Conservation (phyloP, 2,329 filamentous ascomycete species). For the Alternaria longipes region DNA sequence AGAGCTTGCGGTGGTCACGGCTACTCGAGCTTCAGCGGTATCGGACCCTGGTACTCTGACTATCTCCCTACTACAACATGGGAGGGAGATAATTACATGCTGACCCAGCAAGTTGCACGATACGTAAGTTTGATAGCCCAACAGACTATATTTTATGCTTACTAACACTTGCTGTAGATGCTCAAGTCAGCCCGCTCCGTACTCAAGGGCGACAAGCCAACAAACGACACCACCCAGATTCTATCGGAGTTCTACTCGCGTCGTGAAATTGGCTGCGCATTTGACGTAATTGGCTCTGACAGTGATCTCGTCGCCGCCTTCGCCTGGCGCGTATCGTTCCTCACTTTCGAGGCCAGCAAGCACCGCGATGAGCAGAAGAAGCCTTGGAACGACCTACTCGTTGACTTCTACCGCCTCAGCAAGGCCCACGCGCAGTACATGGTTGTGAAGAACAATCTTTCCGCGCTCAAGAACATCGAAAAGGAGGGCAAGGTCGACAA, state of each 20-base stretch:
- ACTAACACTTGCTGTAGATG: slow-evolving; percentile 55
- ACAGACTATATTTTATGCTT: not conserved
- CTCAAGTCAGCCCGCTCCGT: slow-evolving; percentile 78
- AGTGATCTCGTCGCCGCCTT: slow-evolving; percentile 77
- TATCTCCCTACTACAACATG: slow-evolving; percentile 76
- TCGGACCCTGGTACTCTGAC: slow-evolving; percentile 77
- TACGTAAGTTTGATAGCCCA: slow-evolving; percentile 60
- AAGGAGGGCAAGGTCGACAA: slow-evolving; percentile 65
- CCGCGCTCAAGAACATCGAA: slow-evolving; percentile 66
- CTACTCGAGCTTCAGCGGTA: slow-evolving; percentile 78
- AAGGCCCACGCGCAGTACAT: slow-evolving; percentile 81
- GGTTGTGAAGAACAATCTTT: slow-evolving; percentile 82
- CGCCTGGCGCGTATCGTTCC: slow-evolving; percentile 76
- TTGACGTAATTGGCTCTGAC: slow-evolving; percentile 76
- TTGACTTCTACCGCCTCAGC: slow-evolving; percentile 79
- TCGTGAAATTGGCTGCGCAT: slow-evolving; percentile 75
- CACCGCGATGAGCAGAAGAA: slow-evolving; percentile 78
- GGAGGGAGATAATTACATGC: slow-evolving; percentile 86
- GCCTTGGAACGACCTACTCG: slow-evolving; percentile 77
- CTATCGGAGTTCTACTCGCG: slow-evolving; percentile 71
- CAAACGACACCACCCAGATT: slow-evolving; percentile 74
- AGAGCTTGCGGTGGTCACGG: slow-evolving; percentile 81
- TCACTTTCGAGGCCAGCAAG: slow-evolving; percentile 79
- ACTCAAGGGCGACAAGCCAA: slow-evolving; percentile 68
- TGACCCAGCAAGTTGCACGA: slow-evolving; percentile 79